Percentiles rank a stretch among this genome's conserved stretches.
Conservation (phyloP, 2,329 filamentous ascomycete genomes). For the Talaromyces albobiverticillius region DNA sequence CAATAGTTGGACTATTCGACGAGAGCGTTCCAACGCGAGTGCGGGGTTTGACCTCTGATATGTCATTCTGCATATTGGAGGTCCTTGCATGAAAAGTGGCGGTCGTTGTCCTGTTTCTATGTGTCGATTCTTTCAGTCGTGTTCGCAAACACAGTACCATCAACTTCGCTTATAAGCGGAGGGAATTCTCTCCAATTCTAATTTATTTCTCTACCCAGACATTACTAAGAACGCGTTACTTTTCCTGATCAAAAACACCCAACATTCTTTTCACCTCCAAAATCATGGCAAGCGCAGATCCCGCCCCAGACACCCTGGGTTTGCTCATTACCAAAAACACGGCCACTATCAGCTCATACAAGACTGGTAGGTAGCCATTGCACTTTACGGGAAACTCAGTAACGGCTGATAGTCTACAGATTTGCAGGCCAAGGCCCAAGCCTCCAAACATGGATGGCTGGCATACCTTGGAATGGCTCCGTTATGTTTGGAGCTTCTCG, state of each 20-base stretch:
- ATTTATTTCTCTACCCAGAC: no score
- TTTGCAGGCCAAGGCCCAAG: background rate
- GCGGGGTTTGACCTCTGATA: no score
- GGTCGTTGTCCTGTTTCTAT: no score
- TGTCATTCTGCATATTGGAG: background rate
- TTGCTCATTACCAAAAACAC: background rate
- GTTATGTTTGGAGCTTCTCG: background rate
- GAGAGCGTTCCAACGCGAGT: no score
- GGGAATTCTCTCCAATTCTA: no score
- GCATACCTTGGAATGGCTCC: conserved; percentile 3
- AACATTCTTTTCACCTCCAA: no score
- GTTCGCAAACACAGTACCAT: no score
- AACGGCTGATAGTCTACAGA: background rate
- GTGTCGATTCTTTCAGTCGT: no score
- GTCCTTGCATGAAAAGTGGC: background rate
- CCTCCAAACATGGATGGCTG: background rate
- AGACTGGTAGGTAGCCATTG: background rate
- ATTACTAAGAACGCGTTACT: no score
- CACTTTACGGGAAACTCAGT: background rate
- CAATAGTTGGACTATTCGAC: background rate
- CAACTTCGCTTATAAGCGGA: no score
- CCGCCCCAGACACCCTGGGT: background rate
- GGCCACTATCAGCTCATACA: background rate
- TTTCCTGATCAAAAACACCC: no score
- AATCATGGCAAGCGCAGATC: background rate